These are phyloP conservation scores for Penicillium oxalicum DNA, from an alignment of 2,329 filamentous ascomycete genomes.

Conservation along the genomic window DNA sequence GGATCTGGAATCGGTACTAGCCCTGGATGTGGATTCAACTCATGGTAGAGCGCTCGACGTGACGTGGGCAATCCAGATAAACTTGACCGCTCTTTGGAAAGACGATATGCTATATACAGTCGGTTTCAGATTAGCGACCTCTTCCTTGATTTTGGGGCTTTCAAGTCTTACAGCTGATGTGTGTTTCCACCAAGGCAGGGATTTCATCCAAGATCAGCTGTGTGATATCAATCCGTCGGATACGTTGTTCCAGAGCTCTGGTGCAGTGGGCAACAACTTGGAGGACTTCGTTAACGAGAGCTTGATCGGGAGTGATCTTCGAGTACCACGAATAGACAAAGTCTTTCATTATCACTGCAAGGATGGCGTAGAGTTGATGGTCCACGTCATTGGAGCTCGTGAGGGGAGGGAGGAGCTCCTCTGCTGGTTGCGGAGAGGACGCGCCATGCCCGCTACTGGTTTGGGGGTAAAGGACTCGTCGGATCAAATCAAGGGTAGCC, in stretches of 20 bases:
- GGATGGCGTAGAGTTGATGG: slow-evolving; percentile 83
- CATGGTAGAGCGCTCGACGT: slow-evolving; percentile 70
- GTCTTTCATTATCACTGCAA: slow-evolving; percentile 82
- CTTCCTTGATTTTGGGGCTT: background rate
- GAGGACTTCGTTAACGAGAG: slow-evolving; percentile 80
- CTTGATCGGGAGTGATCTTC: slow-evolving; percentile 84
- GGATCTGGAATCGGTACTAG: slow-evolving; percentile 67
- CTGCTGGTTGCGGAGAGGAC: slow-evolving; percentile 59
- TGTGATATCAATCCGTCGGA: slow-evolving; percentile 77
- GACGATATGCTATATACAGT: slow-evolving; percentile 60
- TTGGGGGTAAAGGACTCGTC: slow-evolving; percentile 75
- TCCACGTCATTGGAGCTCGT: slow-evolving; percentile 94
- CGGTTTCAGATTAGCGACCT: slow-evolving; percentile 17
- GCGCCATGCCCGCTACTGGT: slow-evolving; percentile 37
- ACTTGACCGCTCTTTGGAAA: slow-evolving; percentile 55
- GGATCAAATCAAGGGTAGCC: slow-evolving; percentile 74
- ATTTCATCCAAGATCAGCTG: slow-evolving; percentile 80
- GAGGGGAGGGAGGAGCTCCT: slow-evolving; percentile 79
- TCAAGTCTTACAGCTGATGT: slow-evolving; percentile 62
- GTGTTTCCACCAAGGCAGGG: slow-evolving; percentile 70
- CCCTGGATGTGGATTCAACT: slow-evolving; percentile 72
- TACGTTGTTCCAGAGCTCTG: slow-evolving; percentile 75
- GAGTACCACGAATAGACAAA: slow-evolving; percentile 91
- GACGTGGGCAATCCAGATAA: slow-evolving; percentile 57
- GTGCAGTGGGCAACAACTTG: slow-evolving; percentile 91